Evolutionary conservation across 805 yeast species (phyloP).

Genomic region (Tetrapisispora pingtungensis): DNA sequence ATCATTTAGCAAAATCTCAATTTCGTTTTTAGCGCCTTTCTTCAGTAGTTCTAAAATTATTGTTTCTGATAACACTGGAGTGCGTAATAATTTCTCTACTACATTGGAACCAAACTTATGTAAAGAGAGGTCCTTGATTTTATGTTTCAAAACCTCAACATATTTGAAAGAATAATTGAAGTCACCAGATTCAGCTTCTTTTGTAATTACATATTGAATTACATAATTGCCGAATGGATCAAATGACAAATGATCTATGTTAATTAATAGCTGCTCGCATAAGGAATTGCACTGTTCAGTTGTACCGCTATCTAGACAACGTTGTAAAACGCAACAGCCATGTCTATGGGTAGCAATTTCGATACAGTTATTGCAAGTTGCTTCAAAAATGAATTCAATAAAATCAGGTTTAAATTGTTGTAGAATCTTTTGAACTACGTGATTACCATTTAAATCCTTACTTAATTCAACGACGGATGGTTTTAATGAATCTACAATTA

Average conservation of each 20-base stretch:
- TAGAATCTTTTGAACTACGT: constrained; percentile 87
- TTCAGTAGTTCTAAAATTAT: constrained; percentile 42
- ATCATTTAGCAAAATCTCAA: constrained; percentile 60
- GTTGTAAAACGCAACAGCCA: constrained; percentile 93
- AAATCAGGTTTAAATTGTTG: constrained; percentile 58
- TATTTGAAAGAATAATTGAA: constrained; percentile 27
- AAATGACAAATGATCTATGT: constrained; percentile 59
- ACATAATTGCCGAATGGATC: constrained; percentile 98
- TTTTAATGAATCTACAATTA: constrained; percentile 49
- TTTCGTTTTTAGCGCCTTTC: constrained; percentile 24
- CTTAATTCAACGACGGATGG: constrained; percentile 71
- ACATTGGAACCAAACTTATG: constrained; percentile 93
- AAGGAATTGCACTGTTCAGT: constrained; percentile 57
- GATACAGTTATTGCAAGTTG: constrained; percentile 62
- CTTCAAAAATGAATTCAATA: constrained; percentile 81
- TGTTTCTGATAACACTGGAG: constrained; percentile 35
- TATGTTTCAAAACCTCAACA: constrained; percentile 27
- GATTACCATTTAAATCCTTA: constrained; percentile 91
- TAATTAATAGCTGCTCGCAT: constrained; percentile 54
- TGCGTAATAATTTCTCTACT: constrained; percentile 73
- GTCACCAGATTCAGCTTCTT: constrained; percentile 28
- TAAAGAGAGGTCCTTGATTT: constrained; percentile 45
- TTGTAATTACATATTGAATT: constrained; percentile 75
- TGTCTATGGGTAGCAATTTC: constrained; percentile 91
- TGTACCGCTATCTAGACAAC: constrained; percentile 87